Evolutionary conservation across 495 filamentous ascomycete species (phyloP).

Genomic region (Hyaloscypha variabilis): DNA sequence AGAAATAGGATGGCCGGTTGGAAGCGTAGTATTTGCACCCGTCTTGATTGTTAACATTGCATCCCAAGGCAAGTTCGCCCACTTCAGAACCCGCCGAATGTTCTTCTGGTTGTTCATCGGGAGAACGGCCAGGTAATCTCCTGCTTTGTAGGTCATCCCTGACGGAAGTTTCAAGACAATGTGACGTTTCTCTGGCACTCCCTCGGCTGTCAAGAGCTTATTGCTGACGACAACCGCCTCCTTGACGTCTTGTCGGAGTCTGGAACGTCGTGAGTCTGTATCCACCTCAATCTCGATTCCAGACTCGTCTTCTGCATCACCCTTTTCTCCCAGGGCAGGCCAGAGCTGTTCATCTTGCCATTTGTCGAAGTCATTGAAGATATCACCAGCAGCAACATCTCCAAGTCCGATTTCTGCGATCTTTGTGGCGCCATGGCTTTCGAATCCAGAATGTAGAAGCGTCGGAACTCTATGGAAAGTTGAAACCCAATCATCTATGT

Average conservation of each 20-base stretch:
- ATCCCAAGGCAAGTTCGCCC: conserved; percentile 65
- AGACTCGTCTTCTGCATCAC: conserved; percentile 32
- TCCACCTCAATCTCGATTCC: conserved; percentile 58
- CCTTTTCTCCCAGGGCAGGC: conserved; percentile 53
- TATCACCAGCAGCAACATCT: conserved; percentile 64
- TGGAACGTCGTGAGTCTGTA: conserved; percentile 58
- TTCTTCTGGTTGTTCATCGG: conserved; percentile 66
- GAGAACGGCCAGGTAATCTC: conserved; percentile 76
- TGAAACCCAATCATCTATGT: conserved; percentile 59
- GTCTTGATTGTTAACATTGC: conserved; percentile 50
- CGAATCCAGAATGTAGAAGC: conserved; percentile 55
- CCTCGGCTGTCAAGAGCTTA: conserved; percentile 54
- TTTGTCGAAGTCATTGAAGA: conserved; percentile 71
- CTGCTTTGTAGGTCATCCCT: conserved; percentile 67
- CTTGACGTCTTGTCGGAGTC: conserved; percentile 66
- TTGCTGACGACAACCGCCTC: conserved; percentile 62
- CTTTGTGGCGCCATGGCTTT: conserved; percentile 52
- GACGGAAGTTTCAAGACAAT: conserved; percentile 66
- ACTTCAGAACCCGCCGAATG: conserved; percentile 55
- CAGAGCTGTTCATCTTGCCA: conserved; percentile 70
- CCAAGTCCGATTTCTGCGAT: conserved; percentile 59
- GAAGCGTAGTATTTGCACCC: conserved; percentile 54
- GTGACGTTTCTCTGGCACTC: conserved; percentile 62
- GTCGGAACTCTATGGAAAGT: conserved; percentile 78
- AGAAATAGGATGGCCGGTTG: conserved; percentile 59